These are phyloP conservation scores for Phylloporus sp. DNA, from an alignment of 768 basidiomycete species.

Conservation along the genomic window DNA sequence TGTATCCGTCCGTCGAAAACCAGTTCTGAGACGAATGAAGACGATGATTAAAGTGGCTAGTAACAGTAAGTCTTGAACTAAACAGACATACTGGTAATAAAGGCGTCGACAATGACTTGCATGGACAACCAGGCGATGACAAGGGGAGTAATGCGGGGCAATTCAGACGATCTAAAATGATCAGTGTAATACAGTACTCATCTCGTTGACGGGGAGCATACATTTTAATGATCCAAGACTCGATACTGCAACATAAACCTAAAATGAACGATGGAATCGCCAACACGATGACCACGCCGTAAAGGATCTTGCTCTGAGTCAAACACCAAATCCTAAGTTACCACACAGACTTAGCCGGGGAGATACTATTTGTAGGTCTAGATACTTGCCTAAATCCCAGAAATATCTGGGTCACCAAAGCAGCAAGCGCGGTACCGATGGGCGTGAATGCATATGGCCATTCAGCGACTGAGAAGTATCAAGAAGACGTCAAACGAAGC, in stretches of 20 bases:
- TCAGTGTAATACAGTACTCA: neutral
- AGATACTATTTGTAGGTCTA: neutral
- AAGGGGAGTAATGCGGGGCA: constrained; percentile 37
- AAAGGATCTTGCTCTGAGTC: constrained; percentile 19
- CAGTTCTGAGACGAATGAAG: constrained; percentile 43
- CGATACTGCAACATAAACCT: constrained; percentile 41
- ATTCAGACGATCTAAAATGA: constrained; percentile 37
- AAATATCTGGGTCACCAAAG: constrained; percentile 47
- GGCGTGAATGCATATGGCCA: constrained; percentile 54
- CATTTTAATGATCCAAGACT: constrained; percentile 40
- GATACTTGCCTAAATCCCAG: constrained; percentile 40
- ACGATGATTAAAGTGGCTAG: constrained; percentile 26
- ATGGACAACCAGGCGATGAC: constrained; percentile 46
- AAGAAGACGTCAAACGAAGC: neutral
- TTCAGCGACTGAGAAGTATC: constrained; percentile 30
- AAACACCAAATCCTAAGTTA: constrained; percentile 18
- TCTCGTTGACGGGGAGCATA: constrained; percentile 21
- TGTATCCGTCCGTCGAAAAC: constrained; percentile 48
- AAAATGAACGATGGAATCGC: constrained; percentile 41
- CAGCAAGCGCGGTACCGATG: constrained; percentile 42
- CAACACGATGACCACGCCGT: constrained; percentile 32
- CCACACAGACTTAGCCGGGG: neutral
- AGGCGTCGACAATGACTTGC: constrained; percentile 41
- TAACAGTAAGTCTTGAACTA: too few species aligned
- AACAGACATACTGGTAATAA: constrained; percentile 38